These are phyloP conservation scores for Cytospora chrysosperma DNA, from an alignment of 2,329 filamentous ascomycete species.

Conservation along the genomic window DNA sequence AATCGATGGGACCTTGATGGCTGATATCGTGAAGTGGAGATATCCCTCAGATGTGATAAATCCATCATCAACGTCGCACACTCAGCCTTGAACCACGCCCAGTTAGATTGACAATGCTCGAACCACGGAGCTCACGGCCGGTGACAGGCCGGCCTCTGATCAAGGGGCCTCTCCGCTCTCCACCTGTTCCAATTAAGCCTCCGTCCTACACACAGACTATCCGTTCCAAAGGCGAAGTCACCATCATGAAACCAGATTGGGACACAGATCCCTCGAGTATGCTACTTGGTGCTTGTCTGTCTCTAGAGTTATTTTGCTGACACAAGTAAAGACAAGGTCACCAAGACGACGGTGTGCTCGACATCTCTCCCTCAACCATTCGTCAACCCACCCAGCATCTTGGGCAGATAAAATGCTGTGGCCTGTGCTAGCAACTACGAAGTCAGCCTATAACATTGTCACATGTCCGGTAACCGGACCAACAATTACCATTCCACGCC, in stretches of 20 bases:
- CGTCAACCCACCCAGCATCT: slow-evolving; percentile 12
- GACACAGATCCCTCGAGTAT: slow-evolving; percentile 3
- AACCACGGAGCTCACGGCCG: not conserved
- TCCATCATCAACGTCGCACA: not conserved
- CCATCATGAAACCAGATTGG: slow-evolving; percentile 12
- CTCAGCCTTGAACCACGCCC: not conserved
- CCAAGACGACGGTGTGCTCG: slow-evolving; percentile 6
- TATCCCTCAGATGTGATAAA: not conserved
- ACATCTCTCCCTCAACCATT: slow-evolving; percentile 20
- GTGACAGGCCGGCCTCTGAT: slow-evolving; percentile 11
- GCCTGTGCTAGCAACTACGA: not conserved
- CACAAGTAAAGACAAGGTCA: not conserved
- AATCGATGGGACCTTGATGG: not conserved
- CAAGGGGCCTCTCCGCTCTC: slow-evolving; percentile 14
- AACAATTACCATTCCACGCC: not conserved
- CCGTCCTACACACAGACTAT: slow-evolving; percentile 14
- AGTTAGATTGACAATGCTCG: not conserved
- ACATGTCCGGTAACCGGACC: no score
- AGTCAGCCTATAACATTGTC: no score
- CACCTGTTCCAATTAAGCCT: not conserved
- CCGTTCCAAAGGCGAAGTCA: slow-evolving; percentile 6
- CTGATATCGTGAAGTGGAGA: not conserved
- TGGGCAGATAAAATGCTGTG: not conserved
- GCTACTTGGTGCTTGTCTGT: not conserved
- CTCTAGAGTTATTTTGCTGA: not conserved